phyloP scores from a whole-genome alignment of 305 asterid species.

The Plantago rigida region DNA sequence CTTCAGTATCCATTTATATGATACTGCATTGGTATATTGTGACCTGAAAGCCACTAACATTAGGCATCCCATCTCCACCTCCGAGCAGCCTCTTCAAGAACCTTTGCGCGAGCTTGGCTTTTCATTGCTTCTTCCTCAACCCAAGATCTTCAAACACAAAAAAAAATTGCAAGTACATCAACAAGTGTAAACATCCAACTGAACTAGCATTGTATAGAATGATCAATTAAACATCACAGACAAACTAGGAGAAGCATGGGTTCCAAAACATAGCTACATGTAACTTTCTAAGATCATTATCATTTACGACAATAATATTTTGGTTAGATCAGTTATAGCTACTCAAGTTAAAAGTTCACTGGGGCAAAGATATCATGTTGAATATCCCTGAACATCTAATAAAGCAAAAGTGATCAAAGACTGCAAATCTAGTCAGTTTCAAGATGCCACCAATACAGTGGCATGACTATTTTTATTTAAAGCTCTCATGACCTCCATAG shows the following conservation, averaged over 20 bases:
- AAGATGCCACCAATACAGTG: too few relatives aligned
- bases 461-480: too few relatives aligned
- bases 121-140: slow-evolving; percentile 79
- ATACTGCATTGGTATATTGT: background rate
- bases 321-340: too few relatives aligned
- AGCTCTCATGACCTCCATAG: too few relatives aligned
- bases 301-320: too few relatives aligned
- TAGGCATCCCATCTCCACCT: slow-evolving; percentile 82
- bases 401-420: too few relatives aligned
- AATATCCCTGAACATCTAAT: too few relatives aligned
- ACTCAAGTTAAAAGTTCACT: too few relatives aligned
- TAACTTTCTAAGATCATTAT: too few relatives aligned
- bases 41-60: slow-evolving; percentile 3
- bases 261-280: too few relatives aligned
- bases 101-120: slow-evolving; percentile 67
- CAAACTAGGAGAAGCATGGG: background rate
- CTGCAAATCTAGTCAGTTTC: too few relatives aligned
- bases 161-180: background rate
- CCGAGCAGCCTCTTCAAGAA: slow-evolving; percentile 68
- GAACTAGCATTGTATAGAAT: background rate
- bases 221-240: background rate
- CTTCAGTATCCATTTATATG: background rate
- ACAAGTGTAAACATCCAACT: background rate
- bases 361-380: too few relatives aligned
- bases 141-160: slow-evolving; percentile 59